Percentiles rank a stretch among this genome's conserved stretches.
Conservation (phyloP, 1,284 basidiomycete genomes). For the Cryptococcus floricola region DNA sequence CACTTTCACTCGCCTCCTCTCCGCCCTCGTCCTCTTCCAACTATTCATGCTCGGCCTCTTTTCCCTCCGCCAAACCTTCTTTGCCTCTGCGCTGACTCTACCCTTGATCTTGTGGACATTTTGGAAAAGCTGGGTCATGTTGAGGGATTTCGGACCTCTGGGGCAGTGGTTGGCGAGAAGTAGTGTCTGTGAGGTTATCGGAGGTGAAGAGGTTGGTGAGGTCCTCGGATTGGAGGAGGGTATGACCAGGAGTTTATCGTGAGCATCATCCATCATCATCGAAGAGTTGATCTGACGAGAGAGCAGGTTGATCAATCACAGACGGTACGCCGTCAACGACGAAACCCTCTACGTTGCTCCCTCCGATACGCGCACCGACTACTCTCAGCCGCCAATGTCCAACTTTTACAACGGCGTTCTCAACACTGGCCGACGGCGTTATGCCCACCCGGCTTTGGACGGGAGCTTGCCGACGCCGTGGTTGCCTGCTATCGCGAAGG, state of each 20-base stretch:
- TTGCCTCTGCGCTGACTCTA: conserved; percentile 67
- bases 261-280: background rate
- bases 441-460: conserved; percentile 84
- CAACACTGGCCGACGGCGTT: conserved; percentile 65
- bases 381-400: conserved; percentile 90
- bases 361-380: conserved; percentile 83
- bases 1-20: conserved; percentile 79
- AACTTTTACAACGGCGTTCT: conserved; percentile 86
- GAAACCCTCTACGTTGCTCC: conserved; percentile 92
- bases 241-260: conserved; percentile 81
- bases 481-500: conserved; percentile 73
- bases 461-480: conserved; percentile 84
- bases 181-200: conserved; percentile 79
- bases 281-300: no score
- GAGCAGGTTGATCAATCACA: conserved; percentile 69
- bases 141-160: conserved; percentile 66
- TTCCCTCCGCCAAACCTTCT: conserved; percentile 70
- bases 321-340: conserved; percentile 84
- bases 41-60: conserved; percentile 94
- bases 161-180: conserved; percentile 74
- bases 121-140: conserved; percentile 74
- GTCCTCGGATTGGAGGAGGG: conserved; percentile 57
- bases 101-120: conserved; percentile 74
- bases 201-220: conserved; percentile 74
- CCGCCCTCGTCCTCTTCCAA: conserved; percentile 79